phyloP scores from a whole-genome alignment of 2,329 filamentous ascomycete genomes.

The Fonsecaea pedrosoi region DNA sequence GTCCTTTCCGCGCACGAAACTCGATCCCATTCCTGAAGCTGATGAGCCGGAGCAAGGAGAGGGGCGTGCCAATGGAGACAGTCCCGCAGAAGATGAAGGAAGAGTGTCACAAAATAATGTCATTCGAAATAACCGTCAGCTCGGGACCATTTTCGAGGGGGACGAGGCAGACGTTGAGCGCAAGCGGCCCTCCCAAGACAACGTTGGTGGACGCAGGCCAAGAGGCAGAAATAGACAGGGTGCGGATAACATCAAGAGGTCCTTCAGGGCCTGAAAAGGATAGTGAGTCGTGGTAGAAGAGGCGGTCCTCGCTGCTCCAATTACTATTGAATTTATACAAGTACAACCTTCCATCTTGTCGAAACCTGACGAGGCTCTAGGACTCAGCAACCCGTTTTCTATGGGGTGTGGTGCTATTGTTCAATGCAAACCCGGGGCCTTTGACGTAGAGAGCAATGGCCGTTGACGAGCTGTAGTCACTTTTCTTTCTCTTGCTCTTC shows the following conservation, averaged over 20 bases:
- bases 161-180: background rate
- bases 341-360: background rate
- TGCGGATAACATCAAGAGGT: background rate
- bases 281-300: background rate
- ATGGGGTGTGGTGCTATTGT: background rate
- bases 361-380: background rate
- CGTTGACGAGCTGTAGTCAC: background rate
- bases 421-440: background rate
- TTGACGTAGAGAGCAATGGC: background rate
- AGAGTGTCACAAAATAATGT: background rate
- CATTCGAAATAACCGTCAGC: background rate
- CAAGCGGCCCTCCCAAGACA: background rate
- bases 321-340: background rate
- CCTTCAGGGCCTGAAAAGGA: background rate
- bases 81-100: background rate
- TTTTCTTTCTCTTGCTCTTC: slow-evolving; percentile 54
- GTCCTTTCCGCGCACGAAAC: background rate
- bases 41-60: background rate
- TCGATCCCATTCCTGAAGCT: background rate
- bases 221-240: background rate
- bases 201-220: background rate
- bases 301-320: background rate
- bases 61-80: background rate
- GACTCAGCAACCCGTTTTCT: background rate
- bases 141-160: background rate